These are phyloP conservation scores for Antitrichia curtipendula DNA, from an alignment of 225 moss, liverwort and hornwort species.

Conservation along the genomic window DNA sequence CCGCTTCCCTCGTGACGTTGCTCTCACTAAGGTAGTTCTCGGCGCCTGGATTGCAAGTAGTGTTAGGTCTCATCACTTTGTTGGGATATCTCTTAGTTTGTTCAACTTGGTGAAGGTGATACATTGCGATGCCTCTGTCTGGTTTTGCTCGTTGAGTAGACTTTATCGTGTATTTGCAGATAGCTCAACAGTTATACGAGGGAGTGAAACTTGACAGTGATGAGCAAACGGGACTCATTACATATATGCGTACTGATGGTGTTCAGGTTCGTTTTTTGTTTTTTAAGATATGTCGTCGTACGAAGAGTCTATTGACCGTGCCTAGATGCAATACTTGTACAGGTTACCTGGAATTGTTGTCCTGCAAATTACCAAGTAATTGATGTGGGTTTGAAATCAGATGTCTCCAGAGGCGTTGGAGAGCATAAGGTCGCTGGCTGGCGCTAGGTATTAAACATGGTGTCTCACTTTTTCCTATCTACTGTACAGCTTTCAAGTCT, in stretches of 20 bases:
- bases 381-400: constrained; percentile 26
- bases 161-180: constrained; percentile 22
- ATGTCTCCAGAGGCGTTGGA: constrained; percentile 66
- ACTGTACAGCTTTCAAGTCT: neutral
- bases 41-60: neutral
- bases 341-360: neutral
- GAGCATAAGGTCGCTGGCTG: constrained; percentile 50
- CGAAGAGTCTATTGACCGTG: neutral
- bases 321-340: neutral
- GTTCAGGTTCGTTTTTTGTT: constrained; percentile 47
- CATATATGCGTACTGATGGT: constrained; percentile 98
- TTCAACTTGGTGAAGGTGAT: neutral
- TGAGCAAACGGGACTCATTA: constrained; percentile 86
- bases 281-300: neutral
- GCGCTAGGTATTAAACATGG: constrained; percentile 28
- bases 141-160: neutral
- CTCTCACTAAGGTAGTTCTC: neutral
- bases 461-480: neutral
- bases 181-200: constrained; percentile 90
- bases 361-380: neutral
- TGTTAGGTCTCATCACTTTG: neutral
- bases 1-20: neutral
- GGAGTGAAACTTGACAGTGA: constrained; percentile 74
- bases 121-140: neutral
- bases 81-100: neutral